Evolutionary conservation across 768 basidiomycete genomes (phyloP).

Genomic region (Roridomyces roridus): DNA sequence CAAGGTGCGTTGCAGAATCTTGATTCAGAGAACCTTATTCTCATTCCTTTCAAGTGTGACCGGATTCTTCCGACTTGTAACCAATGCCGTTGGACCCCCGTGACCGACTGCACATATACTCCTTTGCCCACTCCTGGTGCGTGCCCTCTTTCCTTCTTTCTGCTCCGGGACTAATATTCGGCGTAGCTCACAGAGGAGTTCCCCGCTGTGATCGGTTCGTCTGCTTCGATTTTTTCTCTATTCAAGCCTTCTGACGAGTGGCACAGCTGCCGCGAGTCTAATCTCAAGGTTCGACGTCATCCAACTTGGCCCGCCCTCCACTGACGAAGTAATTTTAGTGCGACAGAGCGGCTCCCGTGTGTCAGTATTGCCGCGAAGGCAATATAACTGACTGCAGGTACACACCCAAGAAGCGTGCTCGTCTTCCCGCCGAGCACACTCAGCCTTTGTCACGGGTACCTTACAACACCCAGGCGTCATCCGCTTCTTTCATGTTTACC

Average conservation of each 20-base stretch:
- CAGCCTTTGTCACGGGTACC: conserved; percentile 18
- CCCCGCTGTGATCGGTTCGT: conserved; percentile 66
- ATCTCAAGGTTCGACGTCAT: conserved; percentile 60
- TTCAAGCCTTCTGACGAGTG: not conserved
- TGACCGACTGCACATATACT: conserved; percentile 74
- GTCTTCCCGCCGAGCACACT: conserved; percentile 48
- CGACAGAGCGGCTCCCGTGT: conserved; percentile 73
- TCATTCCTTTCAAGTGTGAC: conserved; percentile 58
- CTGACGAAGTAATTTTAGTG: conserved; percentile 48
- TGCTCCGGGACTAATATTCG: not conserved
- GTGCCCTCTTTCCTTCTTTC: not conserved
- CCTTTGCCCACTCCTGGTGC: conserved; percentile 67
- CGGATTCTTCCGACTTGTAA: conserved; percentile 74
- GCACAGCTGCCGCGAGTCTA: conserved; percentile 59
- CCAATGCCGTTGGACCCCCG: conserved; percentile 69
- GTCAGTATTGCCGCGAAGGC: conserved; percentile 68
- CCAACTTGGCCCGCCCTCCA: not conserved
- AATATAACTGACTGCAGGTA: conserved; percentile 68
- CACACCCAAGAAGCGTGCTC: conserved; percentile 70
- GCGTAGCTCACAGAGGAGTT: conserved; percentile 68
- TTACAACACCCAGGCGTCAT: conserved; percentile 23
- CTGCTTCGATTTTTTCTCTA: not conserved
- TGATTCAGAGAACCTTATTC: conserved; percentile 1
- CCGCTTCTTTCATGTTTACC: conserved; percentile 28
- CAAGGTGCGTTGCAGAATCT: conserved; percentile 54